Conservation (phyloP, 225 moss, liverwort and hornwort species). For the Asterella californica region DNA sequence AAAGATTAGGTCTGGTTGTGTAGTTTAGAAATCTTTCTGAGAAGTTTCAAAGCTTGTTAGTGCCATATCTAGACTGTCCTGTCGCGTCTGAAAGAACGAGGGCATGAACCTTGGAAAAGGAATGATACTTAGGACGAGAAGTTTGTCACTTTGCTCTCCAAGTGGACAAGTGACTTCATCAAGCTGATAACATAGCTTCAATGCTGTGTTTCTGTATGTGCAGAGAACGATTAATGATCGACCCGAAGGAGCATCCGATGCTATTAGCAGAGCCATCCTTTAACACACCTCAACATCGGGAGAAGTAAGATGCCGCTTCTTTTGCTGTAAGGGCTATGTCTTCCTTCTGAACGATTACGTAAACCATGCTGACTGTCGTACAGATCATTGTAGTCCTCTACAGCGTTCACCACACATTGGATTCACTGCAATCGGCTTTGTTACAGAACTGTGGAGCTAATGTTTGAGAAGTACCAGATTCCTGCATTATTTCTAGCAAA, state of each 20-base stretch:
- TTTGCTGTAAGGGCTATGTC: not conserved
- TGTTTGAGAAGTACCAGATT: slow-evolving; percentile 92
- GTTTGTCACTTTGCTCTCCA: too few relatives aligned
- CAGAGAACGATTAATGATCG: slow-evolving; percentile 77
- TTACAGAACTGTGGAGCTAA: slow-evolving; percentile 76
- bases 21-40: too few relatives aligned
- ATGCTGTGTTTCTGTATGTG: not conserved
- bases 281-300: slow-evolving; percentile 81
- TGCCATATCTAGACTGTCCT: too few relatives aligned
- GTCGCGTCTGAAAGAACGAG: too few relatives aligned
- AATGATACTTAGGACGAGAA: too few relatives aligned
- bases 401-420: not conserved
- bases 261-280: slow-evolving; percentile 89
- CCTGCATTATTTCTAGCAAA: slow-evolving; percentile 90
- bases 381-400: not conserved
- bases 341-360: not conserved
- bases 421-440: not conserved
- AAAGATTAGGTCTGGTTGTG: not conserved
- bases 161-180: too few relatives aligned
- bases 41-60: too few relatives aligned
- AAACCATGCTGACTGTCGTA: not conserved
- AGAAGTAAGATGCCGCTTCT: slow-evolving; percentile 53
- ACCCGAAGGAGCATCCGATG: slow-evolving; percentile 90
- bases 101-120: too few relatives aligned
- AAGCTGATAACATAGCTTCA: not conserved